Percentiles rank a stretch among this genome's conserved stretches.
Conservation (phyloP, 139 green algal genomes). For the Zygnema circumcarinatum region DNA sequence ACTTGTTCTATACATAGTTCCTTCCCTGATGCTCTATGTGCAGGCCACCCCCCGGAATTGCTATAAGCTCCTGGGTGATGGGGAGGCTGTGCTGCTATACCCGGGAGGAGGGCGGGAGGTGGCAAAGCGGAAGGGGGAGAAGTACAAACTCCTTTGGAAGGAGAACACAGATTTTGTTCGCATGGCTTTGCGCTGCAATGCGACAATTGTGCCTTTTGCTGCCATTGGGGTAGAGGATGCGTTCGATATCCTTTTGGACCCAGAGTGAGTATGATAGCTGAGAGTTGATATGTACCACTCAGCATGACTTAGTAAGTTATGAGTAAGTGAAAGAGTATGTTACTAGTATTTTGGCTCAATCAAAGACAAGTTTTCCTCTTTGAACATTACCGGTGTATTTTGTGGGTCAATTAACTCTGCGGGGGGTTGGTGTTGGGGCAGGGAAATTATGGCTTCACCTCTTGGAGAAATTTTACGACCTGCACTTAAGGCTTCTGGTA, state of each 20-base stretch:
- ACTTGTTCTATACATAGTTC: neutral
- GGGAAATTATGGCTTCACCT: conserved; percentile 25
- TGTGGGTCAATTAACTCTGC: too few species aligned
- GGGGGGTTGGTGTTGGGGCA: too few species aligned
- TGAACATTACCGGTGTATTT: neutral
- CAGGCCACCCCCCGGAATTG: conserved; percentile 43
- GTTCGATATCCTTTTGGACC: conserved; percentile 60
- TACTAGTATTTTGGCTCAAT: neutral
- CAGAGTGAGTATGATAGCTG: conserved; percentile 31
- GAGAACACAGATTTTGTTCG: conserved; percentile 87
- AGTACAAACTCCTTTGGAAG: conserved; percentile 93
- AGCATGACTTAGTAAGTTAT: too few species aligned
- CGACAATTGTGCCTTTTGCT: conserved; percentile 91
- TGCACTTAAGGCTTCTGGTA: conserved; percentile 13
- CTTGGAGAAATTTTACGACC: conserved; percentile 7
- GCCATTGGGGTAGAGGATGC: conserved; percentile 82
- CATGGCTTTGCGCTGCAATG: conserved; percentile 83
- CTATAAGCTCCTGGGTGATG: conserved; percentile 28
- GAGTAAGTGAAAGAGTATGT: neutral
- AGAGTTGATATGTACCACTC: neutral
- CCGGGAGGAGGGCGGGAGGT: conserved; percentile 49
- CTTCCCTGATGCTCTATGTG: neutral
- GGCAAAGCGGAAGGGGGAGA: conserved; percentile 68
- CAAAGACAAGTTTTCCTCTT: neutral
- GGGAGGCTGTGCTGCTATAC: conserved; percentile 45